Percentiles rank a stretch among this genome's conserved stretches.
Evolutionary conservation across 495 filamentous ascomycete genomes (phyloP).

Genomic region (Aspergillus hancockii): DNA sequence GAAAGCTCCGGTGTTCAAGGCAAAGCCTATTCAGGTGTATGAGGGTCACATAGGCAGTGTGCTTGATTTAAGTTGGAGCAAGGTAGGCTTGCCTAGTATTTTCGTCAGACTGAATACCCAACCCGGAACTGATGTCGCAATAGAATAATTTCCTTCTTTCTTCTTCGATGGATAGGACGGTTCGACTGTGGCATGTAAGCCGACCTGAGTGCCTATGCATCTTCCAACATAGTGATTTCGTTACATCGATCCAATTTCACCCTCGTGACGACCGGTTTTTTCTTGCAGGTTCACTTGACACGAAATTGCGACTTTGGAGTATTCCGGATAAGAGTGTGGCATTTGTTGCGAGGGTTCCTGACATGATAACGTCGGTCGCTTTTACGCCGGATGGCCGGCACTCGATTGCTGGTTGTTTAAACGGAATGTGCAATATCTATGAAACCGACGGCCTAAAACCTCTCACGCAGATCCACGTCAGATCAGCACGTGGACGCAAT

Average conservation of each 20-base stretch:
- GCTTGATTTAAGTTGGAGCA: conserved; percentile 94
- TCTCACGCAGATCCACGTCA: conserved; percentile 82
- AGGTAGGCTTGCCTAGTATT: conserved; percentile 48
- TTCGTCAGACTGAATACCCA: not conserved
- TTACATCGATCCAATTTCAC: conserved; percentile 93
- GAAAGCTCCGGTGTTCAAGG: conserved; percentile 89
- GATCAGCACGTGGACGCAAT: conserved; percentile 87
- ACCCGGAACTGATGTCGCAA: not conserved
- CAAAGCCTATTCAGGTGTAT: conserved; percentile 75
- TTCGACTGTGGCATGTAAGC: conserved; percentile 90
- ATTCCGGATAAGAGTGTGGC: conserved; percentile 96
- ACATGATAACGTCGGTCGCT: conserved; percentile 89
- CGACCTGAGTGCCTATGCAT: conserved; percentile 86
- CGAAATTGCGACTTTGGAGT: conserved; percentile 91
- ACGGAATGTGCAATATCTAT: conserved; percentile 86
- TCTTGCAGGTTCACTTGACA: conserved; percentile 89
- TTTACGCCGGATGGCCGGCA: conserved; percentile 92
- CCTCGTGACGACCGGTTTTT: conserved; percentile 96
- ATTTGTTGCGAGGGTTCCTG: conserved; percentile 77
- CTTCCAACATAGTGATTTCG: conserved; percentile 96
- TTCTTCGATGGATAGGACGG: conserved; percentile 98
- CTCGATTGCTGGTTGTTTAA: conserved; percentile 85
- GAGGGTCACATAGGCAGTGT: conserved; percentile 84
- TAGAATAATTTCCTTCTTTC: conserved; percentile 95
- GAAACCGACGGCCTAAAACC: conserved; percentile 91